These are phyloP conservation scores for Pythium rishiriense DNA, from an alignment of 352 stramenopile genomes.

Conservation along the genomic window DNA sequence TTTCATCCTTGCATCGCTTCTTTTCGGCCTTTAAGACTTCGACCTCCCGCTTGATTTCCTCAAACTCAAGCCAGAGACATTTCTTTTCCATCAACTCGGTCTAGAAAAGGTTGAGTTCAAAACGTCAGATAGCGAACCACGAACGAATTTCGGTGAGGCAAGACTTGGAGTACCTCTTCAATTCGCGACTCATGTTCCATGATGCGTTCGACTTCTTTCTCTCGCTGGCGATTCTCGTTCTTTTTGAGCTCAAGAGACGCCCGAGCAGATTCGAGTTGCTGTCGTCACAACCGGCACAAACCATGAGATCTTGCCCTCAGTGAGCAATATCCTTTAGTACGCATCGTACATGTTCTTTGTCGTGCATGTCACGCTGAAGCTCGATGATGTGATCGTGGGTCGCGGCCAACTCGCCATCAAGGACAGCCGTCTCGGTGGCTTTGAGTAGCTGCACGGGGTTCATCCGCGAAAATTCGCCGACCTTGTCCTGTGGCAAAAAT, in stretches of 20 bases:
- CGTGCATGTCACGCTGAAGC: constrained; percentile 68
- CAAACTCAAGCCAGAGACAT: constrained; percentile 83
- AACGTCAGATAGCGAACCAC: neutral
- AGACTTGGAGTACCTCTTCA: constrained; percentile 46
- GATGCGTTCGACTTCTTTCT: constrained; percentile 86
- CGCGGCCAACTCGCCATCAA: constrained; percentile 65
- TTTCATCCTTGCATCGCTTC: constrained; percentile 60
- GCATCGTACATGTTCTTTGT: constrained; percentile 59
- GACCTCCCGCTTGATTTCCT: constrained; percentile 70
- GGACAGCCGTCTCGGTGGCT: constrained; percentile 77
- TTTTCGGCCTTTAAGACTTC: constrained; percentile 71
- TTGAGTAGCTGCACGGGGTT: constrained; percentile 67
- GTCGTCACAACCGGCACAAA: neutral
- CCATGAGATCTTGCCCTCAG: neutral
- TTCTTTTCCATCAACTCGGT: constrained; percentile 87
- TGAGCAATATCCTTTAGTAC: too few relatives aligned
- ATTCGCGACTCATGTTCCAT: constrained; percentile 78
- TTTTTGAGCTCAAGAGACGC: constrained; percentile 80
- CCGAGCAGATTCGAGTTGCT: constrained; percentile 68
- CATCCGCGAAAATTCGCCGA: constrained; percentile 89
- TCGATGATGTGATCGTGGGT: constrained; percentile 82
- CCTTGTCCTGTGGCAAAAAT: constrained; percentile 98
- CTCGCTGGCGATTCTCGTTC: constrained; percentile 75
- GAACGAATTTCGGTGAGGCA: neutral
- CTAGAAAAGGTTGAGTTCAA: constrained; percentile 29